A percentile compares a stretch with the other conserved stretches of the same genome.
These are phyloP conservation scores for Filobasidium uniguttulatum DNA, from an alignment of 1,284 basidiomycete species.

Conservation along the genomic window DNA sequence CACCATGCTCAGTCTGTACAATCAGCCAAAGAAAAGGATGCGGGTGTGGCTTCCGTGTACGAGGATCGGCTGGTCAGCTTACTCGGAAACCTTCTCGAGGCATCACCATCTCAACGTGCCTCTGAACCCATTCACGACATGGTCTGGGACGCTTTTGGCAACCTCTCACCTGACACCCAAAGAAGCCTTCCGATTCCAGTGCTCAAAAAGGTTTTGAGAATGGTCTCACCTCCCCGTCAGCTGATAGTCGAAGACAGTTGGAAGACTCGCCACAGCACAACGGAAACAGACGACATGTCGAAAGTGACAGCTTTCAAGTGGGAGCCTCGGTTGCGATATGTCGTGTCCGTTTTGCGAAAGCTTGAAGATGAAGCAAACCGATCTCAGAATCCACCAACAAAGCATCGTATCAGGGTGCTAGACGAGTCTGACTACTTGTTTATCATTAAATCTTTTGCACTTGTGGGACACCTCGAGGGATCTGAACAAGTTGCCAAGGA, in stretches of 20 bases:
- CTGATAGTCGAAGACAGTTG: neutral
- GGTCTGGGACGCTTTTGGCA: slow-evolving; percentile 7
- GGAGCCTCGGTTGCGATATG: slow-evolving; percentile 9
- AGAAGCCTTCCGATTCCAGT: neutral
- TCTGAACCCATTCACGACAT: neutral
- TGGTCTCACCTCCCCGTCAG: slow-evolving; percentile 5
- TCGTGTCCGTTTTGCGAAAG: slow-evolving; percentile 4
- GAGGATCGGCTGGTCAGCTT: no score
- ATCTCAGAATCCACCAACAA: neutral
- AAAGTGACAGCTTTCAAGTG: slow-evolving; percentile 7
- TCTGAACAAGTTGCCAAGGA: slow-evolving; percentile 13
- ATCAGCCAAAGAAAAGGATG: no score
- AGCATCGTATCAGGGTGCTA: slow-evolving; percentile 1
- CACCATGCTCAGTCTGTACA: no score
- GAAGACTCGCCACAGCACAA: neutral
- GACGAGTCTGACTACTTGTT: slow-evolving; percentile 11
- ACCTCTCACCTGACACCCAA: slow-evolving; percentile 2
- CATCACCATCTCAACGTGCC: neutral
- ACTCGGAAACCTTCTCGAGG: neutral
- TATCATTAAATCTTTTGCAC: slow-evolving; percentile 9
- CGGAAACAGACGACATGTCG: slow-evolving; percentile 1
- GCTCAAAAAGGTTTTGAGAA: slow-evolving; percentile 8
- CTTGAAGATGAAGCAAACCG: neutral
- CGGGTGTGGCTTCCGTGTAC: no score
- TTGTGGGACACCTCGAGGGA: slow-evolving; percentile 7